Evolutionary conservation across 768 basidiomycete species (phyloP).

Genomic region (Macrolepiota albuminosa): DNA sequence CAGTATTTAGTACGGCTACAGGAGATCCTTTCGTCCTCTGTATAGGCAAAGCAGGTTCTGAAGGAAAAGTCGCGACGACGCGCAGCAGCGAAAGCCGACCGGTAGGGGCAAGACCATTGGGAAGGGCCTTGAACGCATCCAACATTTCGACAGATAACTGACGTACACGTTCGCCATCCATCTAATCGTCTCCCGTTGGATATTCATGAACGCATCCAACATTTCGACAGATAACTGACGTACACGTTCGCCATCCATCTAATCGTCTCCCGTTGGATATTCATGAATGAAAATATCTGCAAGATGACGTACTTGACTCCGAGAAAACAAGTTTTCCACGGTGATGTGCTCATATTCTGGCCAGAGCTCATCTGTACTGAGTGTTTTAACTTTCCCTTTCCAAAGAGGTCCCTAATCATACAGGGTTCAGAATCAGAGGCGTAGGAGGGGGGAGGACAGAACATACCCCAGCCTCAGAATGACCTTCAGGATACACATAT

Average conservation of each 20-base stretch:
- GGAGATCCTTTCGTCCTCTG: not conserved
- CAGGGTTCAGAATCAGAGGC: not conserved
- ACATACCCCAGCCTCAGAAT: not conserved
- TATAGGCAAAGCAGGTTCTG: not conserved
- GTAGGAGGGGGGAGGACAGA: no score
- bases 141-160: not conserved
- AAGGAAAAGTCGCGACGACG: not conserved
- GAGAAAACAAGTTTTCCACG: not conserved
- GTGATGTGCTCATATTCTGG: not conserved
- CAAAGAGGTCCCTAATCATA: not conserved
- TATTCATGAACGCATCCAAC: not conserved
- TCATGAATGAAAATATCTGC: not conserved
- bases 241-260: not conserved
- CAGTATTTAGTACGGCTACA: not conserved
- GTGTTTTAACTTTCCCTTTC: not conserved
- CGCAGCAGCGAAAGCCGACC: no score
- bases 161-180: not conserved
- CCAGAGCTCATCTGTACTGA: not conserved
- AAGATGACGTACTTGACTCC: not conserved
- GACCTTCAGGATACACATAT: not conserved
- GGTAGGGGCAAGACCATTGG: not conserved
- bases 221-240: not conserved
- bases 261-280: not conserved
- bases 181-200: not conserved
- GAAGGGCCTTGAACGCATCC: no score